Conservation (phyloP, 345 rosid species). For the Euphorbia lathyris region DNA sequence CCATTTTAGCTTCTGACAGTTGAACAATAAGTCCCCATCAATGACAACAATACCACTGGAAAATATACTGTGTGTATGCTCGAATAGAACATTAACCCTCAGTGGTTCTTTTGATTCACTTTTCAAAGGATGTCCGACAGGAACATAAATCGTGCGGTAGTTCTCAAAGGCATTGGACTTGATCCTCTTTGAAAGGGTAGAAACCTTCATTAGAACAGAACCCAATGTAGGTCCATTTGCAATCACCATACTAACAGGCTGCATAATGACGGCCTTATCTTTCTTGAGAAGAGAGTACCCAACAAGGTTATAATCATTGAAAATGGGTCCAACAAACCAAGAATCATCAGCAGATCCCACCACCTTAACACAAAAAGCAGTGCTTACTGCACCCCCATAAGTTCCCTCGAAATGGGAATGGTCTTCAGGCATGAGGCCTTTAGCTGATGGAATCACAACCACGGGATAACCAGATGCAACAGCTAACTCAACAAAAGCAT, state of each 20-base stretch:
- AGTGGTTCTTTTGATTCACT: conserved; percentile 37
- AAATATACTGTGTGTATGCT: background rate
- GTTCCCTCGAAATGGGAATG: too few species aligned
- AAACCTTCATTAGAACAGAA: conserved; percentile 72
- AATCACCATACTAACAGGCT: conserved; percentile 70
- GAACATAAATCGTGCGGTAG: conserved; percentile 67
- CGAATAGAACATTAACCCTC: conserved; percentile 9
- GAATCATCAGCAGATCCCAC: too few species aligned
- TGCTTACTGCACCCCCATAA: too few species aligned
- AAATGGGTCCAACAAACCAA: conserved; percentile 74
- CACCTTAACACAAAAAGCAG: too few species aligned
- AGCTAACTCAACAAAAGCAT: conserved; percentile 59
- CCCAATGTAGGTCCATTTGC: conserved; percentile 80
- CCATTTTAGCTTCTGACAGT: conserved; percentile 2
- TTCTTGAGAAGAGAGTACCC: conserved; percentile 83
- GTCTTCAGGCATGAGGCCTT: conserved; percentile 71
- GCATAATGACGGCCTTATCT: conserved; percentile 73
- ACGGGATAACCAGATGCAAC: conserved; percentile 59
- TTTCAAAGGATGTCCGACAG: conserved; percentile 52
- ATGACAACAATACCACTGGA: background rate
- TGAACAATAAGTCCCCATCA: background rate
- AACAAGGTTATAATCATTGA: conserved; percentile 73
- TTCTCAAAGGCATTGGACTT: conserved; percentile 52
- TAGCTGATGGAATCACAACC: conserved; percentile 72
- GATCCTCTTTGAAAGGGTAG: conserved; percentile 57